Conservation (phyloP, 2,329 filamentous ascomycete genomes). For the Capronia epimyces region DNA sequence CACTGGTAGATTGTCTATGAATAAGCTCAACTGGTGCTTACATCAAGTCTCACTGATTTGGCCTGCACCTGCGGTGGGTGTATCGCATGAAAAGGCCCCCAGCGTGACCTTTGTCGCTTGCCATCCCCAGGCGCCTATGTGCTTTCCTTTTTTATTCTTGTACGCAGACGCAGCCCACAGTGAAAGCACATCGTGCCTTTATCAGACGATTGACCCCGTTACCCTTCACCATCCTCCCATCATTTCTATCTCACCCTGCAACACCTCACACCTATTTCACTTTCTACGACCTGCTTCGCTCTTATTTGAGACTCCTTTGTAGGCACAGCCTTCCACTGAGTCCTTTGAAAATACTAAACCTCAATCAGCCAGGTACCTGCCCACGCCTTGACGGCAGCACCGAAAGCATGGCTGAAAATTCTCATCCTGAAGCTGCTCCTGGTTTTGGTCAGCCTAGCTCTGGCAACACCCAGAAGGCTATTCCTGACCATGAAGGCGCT, state of each 20-base stretch:
- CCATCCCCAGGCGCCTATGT: background rate
- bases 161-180: background rate
- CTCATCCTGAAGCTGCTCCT: background rate
- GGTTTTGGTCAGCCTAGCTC: background rate
- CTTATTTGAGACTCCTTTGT: too few species aligned
- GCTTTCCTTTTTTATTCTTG: background rate
- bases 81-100: too few species aligned
- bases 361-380: background rate
- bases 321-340: too few species aligned
- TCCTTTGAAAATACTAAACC: background rate
- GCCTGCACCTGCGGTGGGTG: background rate
- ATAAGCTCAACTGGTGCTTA: too few species aligned
- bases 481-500: background rate
- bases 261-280: too few species aligned
- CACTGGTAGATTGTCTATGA: too few species aligned
- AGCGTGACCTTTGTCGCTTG: background rate
- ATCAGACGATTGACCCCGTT: background rate
- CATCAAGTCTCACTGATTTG: background rate
- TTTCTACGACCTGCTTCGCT: too few species aligned
- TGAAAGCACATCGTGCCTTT: background rate
- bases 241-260: background rate
- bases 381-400: background rate
- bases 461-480: background rate
- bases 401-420: background rate
- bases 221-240: background rate